A percentile compares a stretch with the other conserved stretches of the same genome.
Conservation (phyloP, 108 stramenopile genomes). For the Pseudonitzschia delicatissima region DNA sequence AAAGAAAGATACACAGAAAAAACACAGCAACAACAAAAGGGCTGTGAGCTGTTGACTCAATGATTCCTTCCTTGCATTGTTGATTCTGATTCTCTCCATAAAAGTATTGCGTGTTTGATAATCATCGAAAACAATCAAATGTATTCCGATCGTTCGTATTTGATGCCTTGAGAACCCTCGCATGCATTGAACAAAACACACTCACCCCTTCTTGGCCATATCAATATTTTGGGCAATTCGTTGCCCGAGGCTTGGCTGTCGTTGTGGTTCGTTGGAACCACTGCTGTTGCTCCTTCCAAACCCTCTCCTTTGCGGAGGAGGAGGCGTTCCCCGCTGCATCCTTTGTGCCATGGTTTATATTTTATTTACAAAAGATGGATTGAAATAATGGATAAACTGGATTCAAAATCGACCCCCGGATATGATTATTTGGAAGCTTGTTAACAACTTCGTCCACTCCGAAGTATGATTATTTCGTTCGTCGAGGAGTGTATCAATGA, state of each 20-base stretch:
- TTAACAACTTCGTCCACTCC: no score
- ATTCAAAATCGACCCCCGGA: no score
- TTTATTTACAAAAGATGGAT: no score
- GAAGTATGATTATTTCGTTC: no score
- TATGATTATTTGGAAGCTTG: no score
- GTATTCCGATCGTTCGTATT: no score
- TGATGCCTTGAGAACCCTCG: no score
- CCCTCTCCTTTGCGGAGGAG: background rate
- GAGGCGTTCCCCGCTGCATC: background rate
- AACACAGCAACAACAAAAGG: background rate
- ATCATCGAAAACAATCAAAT: background rate
- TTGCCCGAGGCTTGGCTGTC: background rate
- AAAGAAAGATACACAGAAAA: no score
- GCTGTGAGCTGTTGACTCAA: background rate
- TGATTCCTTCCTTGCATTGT: no score
- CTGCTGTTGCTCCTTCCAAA: background rate
- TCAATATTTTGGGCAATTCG: conserved; percentile 12
- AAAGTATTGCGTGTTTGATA: background rate
- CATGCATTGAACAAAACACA: background rate
- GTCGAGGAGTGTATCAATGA: no score
- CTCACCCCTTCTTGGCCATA: conserved; percentile 11
- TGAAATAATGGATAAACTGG: no score
- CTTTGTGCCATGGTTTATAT: background rate
- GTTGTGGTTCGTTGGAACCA: background rate
- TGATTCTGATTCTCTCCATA: no score